These are phyloP conservation scores for Microthlaspi erraticum DNA, from an alignment of 345 rosid genomes.

Conservation along the genomic window DNA sequence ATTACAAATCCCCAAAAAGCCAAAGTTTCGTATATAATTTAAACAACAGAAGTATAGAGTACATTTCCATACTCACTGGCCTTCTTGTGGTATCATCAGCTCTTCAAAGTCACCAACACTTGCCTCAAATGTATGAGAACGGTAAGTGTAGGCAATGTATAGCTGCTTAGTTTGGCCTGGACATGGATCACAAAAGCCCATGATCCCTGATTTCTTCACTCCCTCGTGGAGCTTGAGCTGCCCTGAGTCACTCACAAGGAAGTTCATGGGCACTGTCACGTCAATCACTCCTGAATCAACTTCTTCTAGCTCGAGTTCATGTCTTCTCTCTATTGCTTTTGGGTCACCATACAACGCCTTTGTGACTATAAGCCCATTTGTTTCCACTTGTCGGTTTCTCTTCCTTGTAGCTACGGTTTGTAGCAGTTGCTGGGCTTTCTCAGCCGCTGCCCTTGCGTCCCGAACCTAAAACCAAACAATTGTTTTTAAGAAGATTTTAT, in stretches of 20 bases:
- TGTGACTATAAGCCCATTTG: constrained; percentile 73
- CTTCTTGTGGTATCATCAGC: constrained; percentile 69
- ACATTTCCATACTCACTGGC: constrained; percentile 50
- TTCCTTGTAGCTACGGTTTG: constrained; percentile 83
- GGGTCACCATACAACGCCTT: constrained; percentile 74
- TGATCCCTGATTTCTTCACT: constrained; percentile 89
- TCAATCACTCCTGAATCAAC: constrained; percentile 62
- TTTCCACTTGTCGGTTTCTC: constrained; percentile 69
- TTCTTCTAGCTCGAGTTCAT: constrained; percentile 48
- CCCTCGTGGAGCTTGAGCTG: constrained; percentile 93
- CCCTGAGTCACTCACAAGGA: constrained; percentile 82
- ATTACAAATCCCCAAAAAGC: constrained; percentile 38
- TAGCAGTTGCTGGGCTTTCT: constrained; percentile 80
- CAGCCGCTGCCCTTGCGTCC: constrained; percentile 75
- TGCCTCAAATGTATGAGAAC: constrained; percentile 58
- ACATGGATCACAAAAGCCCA: constrained; percentile 98
- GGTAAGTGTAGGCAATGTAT: constrained; percentile 66
- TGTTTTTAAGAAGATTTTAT: not conserved
- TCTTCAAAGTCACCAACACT: constrained; percentile 71
- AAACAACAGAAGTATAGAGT: constrained; percentile 33
- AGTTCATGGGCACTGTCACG: constrained; percentile 89
- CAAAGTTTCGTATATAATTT: not conserved
- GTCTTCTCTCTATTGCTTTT: constrained; percentile 60
- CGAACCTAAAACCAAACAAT: constrained; percentile 55
- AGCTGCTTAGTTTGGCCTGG: constrained; percentile 83